phyloP scores from a whole-genome alignment of 306 rosid genomes.

The Prunus mume region DNA sequence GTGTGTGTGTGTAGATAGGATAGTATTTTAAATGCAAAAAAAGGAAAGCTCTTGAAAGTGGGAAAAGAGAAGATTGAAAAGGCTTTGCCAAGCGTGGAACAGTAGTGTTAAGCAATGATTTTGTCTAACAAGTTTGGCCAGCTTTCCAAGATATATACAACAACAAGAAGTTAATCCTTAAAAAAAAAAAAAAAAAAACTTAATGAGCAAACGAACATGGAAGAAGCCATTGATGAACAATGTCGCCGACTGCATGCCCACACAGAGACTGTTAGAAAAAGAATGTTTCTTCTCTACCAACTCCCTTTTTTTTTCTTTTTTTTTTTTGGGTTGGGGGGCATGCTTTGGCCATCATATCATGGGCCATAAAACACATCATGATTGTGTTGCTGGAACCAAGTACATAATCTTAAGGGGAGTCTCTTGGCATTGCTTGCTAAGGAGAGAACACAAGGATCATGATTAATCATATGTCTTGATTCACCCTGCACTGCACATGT shows the following conservation, averaged over 20 bases:
- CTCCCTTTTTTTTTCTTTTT: neutral
- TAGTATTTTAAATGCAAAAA: slow-evolving; percentile 17
- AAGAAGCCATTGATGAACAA: slow-evolving; percentile 18
- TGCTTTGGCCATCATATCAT: slow-evolving; percentile 31
- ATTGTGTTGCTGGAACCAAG: slow-evolving; percentile 49
- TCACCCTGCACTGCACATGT: slow-evolving; percentile 27
- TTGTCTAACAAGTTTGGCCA: slow-evolving; percentile 38
- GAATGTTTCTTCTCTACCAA: slow-evolving; percentile 7
- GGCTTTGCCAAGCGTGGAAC: slow-evolving; percentile 35
- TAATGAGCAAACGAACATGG: slow-evolving; percentile 3
- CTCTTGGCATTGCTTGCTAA: slow-evolving; percentile 37
- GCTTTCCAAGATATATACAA: slow-evolving; percentile 31
- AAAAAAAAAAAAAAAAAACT: neutral
- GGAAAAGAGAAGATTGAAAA: slow-evolving; percentile 14
- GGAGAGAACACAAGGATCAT: slow-evolving; percentile 46
- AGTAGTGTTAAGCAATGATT: slow-evolving; percentile 44
- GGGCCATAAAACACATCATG: slow-evolving; percentile 43
- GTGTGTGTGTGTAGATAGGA: neutral
- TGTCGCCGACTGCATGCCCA: slow-evolving; percentile 15
- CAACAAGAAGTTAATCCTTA: neutral
- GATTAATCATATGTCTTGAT: slow-evolving; percentile 32
- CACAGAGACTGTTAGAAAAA: neutral
- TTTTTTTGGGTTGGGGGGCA: neutral
- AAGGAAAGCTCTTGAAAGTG: slow-evolving; percentile 26
- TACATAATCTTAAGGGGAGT: slow-evolving; percentile 30